Evolutionary conservation across 139 green algal species (phyloP).

Genomic region (Monoraphidium neglectum): DNA sequence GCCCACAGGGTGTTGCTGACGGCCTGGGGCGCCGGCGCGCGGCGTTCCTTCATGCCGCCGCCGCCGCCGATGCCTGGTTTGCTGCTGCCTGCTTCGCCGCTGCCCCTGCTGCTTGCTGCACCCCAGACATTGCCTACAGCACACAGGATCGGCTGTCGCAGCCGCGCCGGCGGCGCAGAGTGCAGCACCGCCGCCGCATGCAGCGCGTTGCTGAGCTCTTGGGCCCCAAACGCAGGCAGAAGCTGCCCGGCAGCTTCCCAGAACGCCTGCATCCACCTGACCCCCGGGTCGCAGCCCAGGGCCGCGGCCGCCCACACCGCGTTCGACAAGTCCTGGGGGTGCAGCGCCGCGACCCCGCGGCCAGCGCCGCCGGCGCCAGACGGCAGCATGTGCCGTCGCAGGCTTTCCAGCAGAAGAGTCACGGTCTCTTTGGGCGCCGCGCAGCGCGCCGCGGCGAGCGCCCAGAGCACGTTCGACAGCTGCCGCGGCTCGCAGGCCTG

Average conservation of each 20-base stretch:
- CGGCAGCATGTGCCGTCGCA: not conserved
- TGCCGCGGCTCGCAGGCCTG: not conserved
- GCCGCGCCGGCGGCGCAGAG: not conserved
- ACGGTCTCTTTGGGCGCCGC: not conserved
- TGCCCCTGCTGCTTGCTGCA: constrained; percentile 10
- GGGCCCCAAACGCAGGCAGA: constrained; percentile 30
- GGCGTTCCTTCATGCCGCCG: not conserved
- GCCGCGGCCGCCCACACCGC: constrained; percentile 39
- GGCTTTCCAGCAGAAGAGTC: not conserved
- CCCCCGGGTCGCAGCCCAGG: constrained; percentile 11
- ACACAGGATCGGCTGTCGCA: constrained; percentile 15
- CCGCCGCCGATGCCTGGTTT: constrained; percentile 6
- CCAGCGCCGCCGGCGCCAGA: too few relatives aligned
- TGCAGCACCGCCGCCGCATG: constrained; percentile 29
- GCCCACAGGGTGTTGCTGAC: constrained; percentile 51
- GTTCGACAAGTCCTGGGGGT: constrained; percentile 42
- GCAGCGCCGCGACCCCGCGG: not conserved
- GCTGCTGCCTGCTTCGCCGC: constrained; percentile 4
- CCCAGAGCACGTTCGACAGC: constrained; percentile 22
- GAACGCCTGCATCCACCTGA: constrained; percentile 11
- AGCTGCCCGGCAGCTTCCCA: constrained; percentile 19
- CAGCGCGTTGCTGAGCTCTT: constrained; percentile 38
- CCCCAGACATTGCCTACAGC: constrained; percentile 34
- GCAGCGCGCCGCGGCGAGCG: not conserved
- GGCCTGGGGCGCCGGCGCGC: constrained; percentile 41